Percentiles rank a stretch among this genome's conserved stretches.
Conservation (phyloP, 164 flowering plant genomes). For the Nymphaea colorata region DNA sequence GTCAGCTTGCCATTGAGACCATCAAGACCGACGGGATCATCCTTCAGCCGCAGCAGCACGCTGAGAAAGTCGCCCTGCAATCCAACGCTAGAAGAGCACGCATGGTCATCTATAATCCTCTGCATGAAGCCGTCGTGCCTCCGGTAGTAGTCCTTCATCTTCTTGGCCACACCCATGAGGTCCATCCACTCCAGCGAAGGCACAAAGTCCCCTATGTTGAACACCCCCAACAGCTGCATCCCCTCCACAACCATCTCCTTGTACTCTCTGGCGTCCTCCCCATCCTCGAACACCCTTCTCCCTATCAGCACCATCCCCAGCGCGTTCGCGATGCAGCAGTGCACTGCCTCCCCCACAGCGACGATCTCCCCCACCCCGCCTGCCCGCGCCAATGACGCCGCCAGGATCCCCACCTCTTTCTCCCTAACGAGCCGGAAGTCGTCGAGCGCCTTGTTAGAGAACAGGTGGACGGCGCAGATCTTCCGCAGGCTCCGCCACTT, state of each 20-base stretch:
- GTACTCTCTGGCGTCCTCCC: constrained; percentile 46
- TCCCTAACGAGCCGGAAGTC: constrained; percentile 57
- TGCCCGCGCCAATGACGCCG: constrained; percentile 22
- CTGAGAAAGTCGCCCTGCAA: constrained; percentile 33
- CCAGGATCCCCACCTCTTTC: constrained; percentile 48
- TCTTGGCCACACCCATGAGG: constrained; percentile 47
- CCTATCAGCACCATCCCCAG: constrained; percentile 66
- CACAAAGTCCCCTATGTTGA: constrained; percentile 66
- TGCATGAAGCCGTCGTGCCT: constrained; percentile 48
- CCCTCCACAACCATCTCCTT: constrained; percentile 71
- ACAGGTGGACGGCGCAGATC: constrained; percentile 61
- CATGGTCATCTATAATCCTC: constrained; percentile 42
- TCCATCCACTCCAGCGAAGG: constrained; percentile 67
- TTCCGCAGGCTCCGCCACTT: constrained; percentile 81
- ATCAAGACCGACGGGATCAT: constrained; percentile 21
- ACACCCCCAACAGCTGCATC: constrained; percentile 63
- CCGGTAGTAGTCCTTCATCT: constrained; percentile 63
- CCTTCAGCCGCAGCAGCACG: constrained; percentile 39
- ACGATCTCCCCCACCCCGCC: constrained; percentile 4
- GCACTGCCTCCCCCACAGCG: constrained; percentile 40
- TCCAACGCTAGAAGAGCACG: neutral
- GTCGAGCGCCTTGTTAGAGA: constrained; percentile 69
- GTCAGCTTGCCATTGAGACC: constrained; percentile 35
- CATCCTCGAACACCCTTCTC: constrained; percentile 45
- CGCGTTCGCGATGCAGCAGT: constrained; percentile 64